Evolutionary conservation across 2,329 filamentous ascomycete species (phyloP).

Genomic region (Pyrenophora seminiperda): DNA sequence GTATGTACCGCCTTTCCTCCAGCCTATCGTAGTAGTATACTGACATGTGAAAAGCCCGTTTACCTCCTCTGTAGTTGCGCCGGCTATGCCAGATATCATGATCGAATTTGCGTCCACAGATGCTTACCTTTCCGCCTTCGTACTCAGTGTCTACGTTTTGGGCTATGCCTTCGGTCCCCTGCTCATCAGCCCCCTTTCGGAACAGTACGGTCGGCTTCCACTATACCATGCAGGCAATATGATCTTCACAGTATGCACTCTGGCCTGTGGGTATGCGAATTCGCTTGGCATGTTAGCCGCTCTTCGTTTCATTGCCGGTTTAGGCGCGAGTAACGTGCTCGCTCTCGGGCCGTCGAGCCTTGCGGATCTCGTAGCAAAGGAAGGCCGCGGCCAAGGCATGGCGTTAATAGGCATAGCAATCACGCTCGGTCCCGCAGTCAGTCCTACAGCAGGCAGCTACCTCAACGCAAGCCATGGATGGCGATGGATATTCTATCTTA

Average conservation of each 20-base stretch:
- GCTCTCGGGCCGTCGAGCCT: slow-evolving; percentile 30
- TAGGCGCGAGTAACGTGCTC: slow-evolving; percentile 19
- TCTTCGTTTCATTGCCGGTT: slow-evolving; percentile 57
- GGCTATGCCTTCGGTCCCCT: slow-evolving; percentile 38
- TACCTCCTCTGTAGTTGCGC: slow-evolving; percentile 33
- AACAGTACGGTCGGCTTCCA: slow-evolving; percentile 47
- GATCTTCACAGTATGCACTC: slow-evolving; percentile 64
- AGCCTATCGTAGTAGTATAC: background rate
- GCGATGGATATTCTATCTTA: slow-evolving; percentile 21
- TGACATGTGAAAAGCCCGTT: slow-evolving; percentile 21
- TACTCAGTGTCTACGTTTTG: slow-evolving; percentile 31
- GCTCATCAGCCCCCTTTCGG: slow-evolving; percentile 33
- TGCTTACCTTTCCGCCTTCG: slow-evolving; percentile 30
- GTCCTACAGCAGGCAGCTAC: slow-evolving; percentile 25
- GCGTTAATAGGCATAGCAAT: slow-evolving; percentile 23
- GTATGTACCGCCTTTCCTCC: background rate
- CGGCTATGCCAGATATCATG: slow-evolving; percentile 27
- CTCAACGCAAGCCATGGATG: slow-evolving; percentile 22
- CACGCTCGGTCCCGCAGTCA: slow-evolving; percentile 26
- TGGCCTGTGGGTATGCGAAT: slow-evolving; percentile 57
- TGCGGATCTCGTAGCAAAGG: slow-evolving; percentile 28
- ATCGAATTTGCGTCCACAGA: slow-evolving; percentile 21
- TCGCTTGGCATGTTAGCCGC: slow-evolving; percentile 46
- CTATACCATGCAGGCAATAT: slow-evolving; percentile 59
- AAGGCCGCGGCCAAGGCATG: slow-evolving; percentile 30